These are phyloP conservation scores for Linum usitatissimum DNA, from an alignment of 345 rosid genomes.

Conservation along the genomic window DNA sequence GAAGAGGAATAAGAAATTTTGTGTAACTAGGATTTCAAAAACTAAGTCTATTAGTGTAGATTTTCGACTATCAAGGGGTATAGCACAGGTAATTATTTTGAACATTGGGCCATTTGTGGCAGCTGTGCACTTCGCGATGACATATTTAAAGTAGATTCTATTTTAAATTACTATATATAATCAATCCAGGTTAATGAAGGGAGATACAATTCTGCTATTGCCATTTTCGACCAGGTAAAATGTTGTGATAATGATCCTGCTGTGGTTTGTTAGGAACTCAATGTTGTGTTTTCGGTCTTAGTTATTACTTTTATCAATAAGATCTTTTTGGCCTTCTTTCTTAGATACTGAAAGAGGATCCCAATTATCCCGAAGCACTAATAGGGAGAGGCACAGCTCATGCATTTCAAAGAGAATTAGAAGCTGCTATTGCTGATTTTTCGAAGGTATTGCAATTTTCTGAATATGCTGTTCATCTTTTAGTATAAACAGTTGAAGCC, in stretches of 20 bases:
- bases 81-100: slow-evolving; percentile 62
- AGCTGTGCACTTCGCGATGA: neutral
- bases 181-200: slow-evolving; percentile 89
- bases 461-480: neutral
- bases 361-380: slow-evolving; percentile 81
- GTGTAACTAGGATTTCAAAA: slow-evolving; percentile 57
- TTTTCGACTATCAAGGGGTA: slow-evolving; percentile 92
- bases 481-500: neutral
- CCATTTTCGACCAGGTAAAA: slow-evolving; percentile 81
- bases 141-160: slow-evolving; percentile 3
- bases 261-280: neutral
- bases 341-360: slow-evolving; percentile 82
- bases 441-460: slow-evolving; percentile 46
- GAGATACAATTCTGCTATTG: slow-evolving; percentile 66
- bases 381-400: slow-evolving; percentile 96
- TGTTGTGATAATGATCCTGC: slow-evolving; percentile 11
- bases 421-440: slow-evolving; percentile 79
- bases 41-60: slow-evolving; percentile 75
- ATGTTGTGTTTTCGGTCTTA: slow-evolving; percentile 5
- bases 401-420: slow-evolving; percentile 87
- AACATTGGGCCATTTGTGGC: neutral
- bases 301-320: neutral
- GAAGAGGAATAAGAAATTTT: slow-evolving; percentile 47
- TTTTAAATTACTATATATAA: slow-evolving; percentile 6
- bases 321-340: slow-evolving; percentile 6